A percentile compares a stretch with the other conserved stretches of the same genome.
Evolutionary conservation across 2,329 filamentous ascomycete genomes (phyloP).

Genomic region (Phyllosticta citrichinensis): DNA sequence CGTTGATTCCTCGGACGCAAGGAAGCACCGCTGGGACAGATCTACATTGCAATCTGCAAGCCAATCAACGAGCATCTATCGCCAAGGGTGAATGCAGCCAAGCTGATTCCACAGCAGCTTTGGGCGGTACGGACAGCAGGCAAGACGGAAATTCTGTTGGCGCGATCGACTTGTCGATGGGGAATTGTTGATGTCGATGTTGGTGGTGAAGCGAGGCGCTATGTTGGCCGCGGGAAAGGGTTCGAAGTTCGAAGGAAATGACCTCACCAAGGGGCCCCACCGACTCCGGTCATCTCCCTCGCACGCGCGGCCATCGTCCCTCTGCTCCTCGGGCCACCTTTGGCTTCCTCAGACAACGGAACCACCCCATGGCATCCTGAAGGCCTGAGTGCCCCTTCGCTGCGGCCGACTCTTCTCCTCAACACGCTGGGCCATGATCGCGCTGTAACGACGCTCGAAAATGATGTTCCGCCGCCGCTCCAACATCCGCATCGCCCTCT

Average conservation of each 20-base stretch:
- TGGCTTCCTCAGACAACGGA: neutral
- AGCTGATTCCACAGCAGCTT: neutral
- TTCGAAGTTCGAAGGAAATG: neutral
- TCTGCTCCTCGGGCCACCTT: neutral
- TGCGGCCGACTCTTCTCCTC: neutral
- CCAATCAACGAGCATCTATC: neutral
- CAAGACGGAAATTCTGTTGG: neutral
- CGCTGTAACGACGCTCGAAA: neutral
- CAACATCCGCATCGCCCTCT: conserved; percentile 10
- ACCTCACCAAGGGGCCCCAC: neutral
- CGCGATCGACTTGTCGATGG: neutral
- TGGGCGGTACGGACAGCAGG: neutral
- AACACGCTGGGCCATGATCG: conserved; percentile 1
- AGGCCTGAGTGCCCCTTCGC: neutral
- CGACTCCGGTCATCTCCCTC: neutral
- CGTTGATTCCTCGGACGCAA: neutral
- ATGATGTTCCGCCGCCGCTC: conserved; percentile 6
- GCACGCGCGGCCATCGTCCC: neutral
- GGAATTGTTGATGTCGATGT: neutral
- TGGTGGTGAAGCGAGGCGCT: neutral
- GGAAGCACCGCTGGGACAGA: neutral
- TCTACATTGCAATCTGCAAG: neutral
- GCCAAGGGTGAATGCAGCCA: neutral
- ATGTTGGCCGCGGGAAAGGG: neutral
- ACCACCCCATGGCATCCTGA: conserved; percentile 2